Evolutionary conservation across 2,329 filamentous ascomycete genomes (phyloP).

Genomic region (Penicillium sp.): DNA sequence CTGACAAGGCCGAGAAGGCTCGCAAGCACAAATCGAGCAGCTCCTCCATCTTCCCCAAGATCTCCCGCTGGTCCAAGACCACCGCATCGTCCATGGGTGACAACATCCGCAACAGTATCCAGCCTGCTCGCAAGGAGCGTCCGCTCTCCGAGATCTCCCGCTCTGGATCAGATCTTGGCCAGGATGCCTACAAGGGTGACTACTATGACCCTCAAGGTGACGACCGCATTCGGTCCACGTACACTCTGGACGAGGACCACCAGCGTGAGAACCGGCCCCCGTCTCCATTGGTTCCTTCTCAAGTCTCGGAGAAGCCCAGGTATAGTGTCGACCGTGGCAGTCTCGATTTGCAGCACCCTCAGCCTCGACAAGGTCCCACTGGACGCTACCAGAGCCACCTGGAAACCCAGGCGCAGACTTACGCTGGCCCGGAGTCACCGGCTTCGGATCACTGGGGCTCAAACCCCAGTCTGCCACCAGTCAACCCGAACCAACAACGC

Average conservation of each 20-base stretch:
- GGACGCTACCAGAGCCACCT: constrained; percentile 61
- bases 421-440: constrained; percentile 42
- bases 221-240: constrained; percentile 45
- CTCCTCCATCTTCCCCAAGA: constrained; percentile 83
- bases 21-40: constrained; percentile 87
- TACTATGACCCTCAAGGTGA: constrained; percentile 48
- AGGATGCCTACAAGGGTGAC: constrained; percentile 56
- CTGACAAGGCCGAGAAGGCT: constrained; percentile 61
- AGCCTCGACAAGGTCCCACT: constrained; percentile 62
- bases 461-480: constrained; percentile 40
- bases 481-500: constrained; percentile 33
- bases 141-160: constrained; percentile 66
- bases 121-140: constrained; percentile 57
- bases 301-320: constrained; percentile 58
- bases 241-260: constrained; percentile 40
- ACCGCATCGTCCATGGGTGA: constrained; percentile 84
- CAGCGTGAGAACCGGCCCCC: constrained; percentile 51
- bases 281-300: constrained; percentile 62
- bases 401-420: constrained; percentile 60
- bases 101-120: constrained; percentile 66
- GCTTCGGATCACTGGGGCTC: constrained; percentile 48
- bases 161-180: constrained; percentile 71
- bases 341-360: constrained; percentile 62
- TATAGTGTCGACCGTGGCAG: constrained; percentile 65
- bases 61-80: constrained; percentile 96